Evolutionary conservation across 1,139 yeast genomes (phyloP).

Genomic region (Kodamaea ohmeri): DNA sequence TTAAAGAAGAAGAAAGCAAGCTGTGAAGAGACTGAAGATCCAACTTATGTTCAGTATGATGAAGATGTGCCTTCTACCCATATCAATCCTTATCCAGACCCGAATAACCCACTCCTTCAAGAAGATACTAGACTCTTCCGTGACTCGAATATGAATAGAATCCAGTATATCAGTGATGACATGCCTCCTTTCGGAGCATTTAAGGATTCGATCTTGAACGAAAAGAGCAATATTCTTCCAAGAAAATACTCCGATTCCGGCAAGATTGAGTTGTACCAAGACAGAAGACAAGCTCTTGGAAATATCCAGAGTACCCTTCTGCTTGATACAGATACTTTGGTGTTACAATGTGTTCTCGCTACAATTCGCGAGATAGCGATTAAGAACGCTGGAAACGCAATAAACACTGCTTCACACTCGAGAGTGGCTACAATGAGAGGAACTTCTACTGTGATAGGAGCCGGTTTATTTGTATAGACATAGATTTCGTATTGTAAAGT

Average conservation of each 20-base stretch:
- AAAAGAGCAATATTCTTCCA: constrained; percentile 13
- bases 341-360: constrained; percentile 29
- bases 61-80: constrained; percentile 10
- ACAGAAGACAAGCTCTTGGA: constrained; percentile 22
- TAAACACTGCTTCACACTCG: constrained; percentile 6
- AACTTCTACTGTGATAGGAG: neutral
- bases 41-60: constrained; percentile 6
- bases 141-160: constrained; percentile 10
- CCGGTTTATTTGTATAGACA: constrained; percentile 3
- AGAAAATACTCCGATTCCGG: constrained; percentile 34
- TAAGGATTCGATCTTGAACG: constrained; percentile 28
- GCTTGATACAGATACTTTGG: constrained; percentile 32
- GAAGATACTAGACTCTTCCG: constrained; percentile 11
- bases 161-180: constrained; percentile 28
- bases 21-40: neutral
- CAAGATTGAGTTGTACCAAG: constrained; percentile 37
- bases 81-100: constrained; percentile 33
- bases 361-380: constrained; percentile 35
- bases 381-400: constrained; percentile 21
- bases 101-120: constrained; percentile 20
- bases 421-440: constrained; percentile 5
- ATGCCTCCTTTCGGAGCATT: constrained; percentile 44
- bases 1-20: constrained; percentile 15
- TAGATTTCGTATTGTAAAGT: no score
- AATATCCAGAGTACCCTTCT: constrained; percentile 31